Percentiles rank a stretch among this genome's conserved stretches.
Conservation (phyloP, 1,139 yeast species). For the Suhomyces bokatorum region DNA sequence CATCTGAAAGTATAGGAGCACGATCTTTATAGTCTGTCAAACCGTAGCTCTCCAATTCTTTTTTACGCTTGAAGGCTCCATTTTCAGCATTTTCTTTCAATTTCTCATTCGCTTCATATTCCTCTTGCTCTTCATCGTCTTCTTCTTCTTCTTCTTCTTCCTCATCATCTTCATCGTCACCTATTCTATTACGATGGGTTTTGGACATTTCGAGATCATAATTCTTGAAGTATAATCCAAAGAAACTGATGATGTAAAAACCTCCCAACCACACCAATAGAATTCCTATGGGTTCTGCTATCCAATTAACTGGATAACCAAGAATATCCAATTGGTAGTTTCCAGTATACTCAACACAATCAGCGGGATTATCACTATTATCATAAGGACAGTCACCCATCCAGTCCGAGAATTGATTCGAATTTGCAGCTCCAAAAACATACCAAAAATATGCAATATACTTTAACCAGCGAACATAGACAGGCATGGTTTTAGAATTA, state of each 20-base stretch:
- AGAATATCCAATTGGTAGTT: conserved; percentile 20
- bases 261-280: conserved; percentile 23
- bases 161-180: conserved; percentile 19
- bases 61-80: neutral
- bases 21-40: neutral
- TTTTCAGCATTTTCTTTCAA: neutral
- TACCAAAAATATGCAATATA: conserved; percentile 29
- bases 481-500: conserved; percentile 27
- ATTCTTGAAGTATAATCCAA: conserved; percentile 19
- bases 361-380: neutral
- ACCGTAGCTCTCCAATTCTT: neutral
- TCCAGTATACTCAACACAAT: conserved; percentile 23
- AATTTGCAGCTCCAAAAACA: conserved; percentile 25
- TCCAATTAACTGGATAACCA: conserved; percentile 26
- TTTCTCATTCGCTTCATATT: neutral
- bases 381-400: conserved; percentile 21
- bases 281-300: conserved; percentile 23
- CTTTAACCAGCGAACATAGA: conserved; percentile 28
- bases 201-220: conserved; percentile 24
- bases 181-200: conserved; percentile 21
- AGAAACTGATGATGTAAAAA: conserved; percentile 18
- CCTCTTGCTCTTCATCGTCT: neutral
- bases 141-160: conserved; percentile 7
- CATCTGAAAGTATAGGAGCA: neutral
- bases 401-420: conserved; percentile 27